Evolutionary conservation across 495 filamentous ascomycete genomes (phyloP).

Genomic region (Sordaria brevicollis): DNA sequence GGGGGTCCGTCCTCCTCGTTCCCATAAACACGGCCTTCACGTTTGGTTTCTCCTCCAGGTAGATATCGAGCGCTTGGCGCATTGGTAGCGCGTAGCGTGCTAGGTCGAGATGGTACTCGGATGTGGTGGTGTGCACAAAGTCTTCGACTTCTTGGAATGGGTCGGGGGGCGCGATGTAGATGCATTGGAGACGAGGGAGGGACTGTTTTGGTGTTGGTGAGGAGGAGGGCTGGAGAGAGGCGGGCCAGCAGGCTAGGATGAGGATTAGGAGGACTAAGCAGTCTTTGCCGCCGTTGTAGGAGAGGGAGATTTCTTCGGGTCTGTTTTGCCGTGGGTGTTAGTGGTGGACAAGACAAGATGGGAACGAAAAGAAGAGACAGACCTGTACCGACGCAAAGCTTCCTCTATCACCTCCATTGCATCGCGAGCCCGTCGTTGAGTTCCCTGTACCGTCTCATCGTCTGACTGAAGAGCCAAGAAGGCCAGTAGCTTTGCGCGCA

Average conservation of each 20-base stretch:
- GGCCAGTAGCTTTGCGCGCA: constrained; percentile 52
- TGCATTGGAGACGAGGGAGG: constrained; percentile 48
- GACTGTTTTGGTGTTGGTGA: background rate
- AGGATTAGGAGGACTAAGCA: constrained; percentile 89
- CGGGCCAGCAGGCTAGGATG: constrained; percentile 61
- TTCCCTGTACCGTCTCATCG: constrained; percentile 48
- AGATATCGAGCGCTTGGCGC: constrained; percentile 66
- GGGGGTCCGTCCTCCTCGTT: constrained; percentile 84
- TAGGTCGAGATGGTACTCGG: constrained; percentile 65
- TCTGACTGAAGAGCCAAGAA: constrained; percentile 53
- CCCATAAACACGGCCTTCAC: constrained; percentile 88
- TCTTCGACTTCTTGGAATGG: constrained; percentile 78
- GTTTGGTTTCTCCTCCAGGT: constrained; percentile 49
- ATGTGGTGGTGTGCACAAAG: constrained; percentile 59
- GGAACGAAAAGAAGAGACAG: constrained; percentile 9
- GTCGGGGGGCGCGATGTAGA: constrained; percentile 74
- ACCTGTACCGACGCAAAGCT: constrained; percentile 64
- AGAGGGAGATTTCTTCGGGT: constrained; percentile 70
- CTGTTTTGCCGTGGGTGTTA: constrained; percentile 31
- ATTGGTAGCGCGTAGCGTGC: constrained; percentile 68
- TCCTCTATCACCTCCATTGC: constrained; percentile 62
- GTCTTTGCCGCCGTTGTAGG: constrained; percentile 98
- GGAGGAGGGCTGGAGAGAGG: constrained; percentile 10
- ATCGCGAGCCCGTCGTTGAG: constrained; percentile 62
- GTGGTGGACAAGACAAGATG: background rate